A percentile compares a stretch with the other conserved stretches of the same genome.
These are phyloP conservation scores for Huiozyma naganishii DNA, from an alignment of 805 yeast genomes.

Conservation along the genomic window DNA sequence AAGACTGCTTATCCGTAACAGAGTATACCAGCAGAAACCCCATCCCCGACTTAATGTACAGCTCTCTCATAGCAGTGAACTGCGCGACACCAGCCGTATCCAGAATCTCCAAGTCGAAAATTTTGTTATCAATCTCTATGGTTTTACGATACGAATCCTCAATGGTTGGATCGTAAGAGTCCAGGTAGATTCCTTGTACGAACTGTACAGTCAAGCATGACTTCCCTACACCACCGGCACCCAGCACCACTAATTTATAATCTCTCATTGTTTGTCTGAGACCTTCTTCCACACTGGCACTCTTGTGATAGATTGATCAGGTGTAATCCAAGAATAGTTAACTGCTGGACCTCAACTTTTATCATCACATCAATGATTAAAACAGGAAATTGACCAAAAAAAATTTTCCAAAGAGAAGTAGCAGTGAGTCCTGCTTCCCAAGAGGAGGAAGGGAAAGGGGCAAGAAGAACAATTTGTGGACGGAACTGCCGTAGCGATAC, in stretches of 20 bases:
- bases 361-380: too few species aligned
- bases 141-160: slow-evolving; percentile 92
- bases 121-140: slow-evolving; percentile 77
- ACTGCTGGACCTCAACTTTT: too few species aligned
- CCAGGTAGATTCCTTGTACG: slow-evolving; percentile 82
- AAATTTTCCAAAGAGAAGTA: too few species aligned
- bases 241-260: slow-evolving; percentile 81
- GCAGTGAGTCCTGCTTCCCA: too few species aligned
- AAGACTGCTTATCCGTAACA: slow-evolving; percentile 64
- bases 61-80: slow-evolving; percentile 90
- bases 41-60: slow-evolving; percentile 77
- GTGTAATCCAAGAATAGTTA: too few species aligned
- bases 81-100: slow-evolving; percentile 95
- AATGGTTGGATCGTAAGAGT: slow-evolving; percentile 91
- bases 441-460: too few species aligned
- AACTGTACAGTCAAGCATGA: slow-evolving; percentile 88
- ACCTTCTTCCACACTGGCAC: background rate
- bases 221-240: slow-evolving; percentile 97
- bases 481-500: too few species aligned
- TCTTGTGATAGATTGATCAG: too few species aligned
- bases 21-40: slow-evolving; percentile 85
- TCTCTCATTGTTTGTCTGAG: slow-evolving; percentile 37
- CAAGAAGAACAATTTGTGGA: too few species aligned
- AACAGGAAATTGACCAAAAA: too few species aligned
- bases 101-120: slow-evolving; percentile 74